These are phyloP conservation scores for Nasturtium officinale DNA, from an alignment of 345 rosid genomes.

Conservation along the genomic window DNA sequence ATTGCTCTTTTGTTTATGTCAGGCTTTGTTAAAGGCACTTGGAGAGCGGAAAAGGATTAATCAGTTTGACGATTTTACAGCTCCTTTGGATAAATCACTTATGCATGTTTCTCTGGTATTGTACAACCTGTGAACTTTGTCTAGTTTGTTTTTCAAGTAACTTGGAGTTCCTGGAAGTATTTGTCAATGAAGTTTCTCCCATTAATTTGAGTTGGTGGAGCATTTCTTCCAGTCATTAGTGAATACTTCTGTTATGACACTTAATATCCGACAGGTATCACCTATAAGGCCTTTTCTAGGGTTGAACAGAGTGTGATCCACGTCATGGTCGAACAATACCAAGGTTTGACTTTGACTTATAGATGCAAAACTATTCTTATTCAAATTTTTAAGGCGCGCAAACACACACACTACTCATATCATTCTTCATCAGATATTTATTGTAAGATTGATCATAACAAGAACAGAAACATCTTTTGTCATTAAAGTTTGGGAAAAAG, in stretches of 20 bases:
- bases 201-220: conserved; percentile 87
- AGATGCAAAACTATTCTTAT: not conserved
- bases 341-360: conserved; percentile 51
- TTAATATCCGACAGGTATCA: conserved; percentile 89
- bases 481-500: too few relatives aligned
- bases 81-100: conserved; percentile 92
- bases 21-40: conserved; percentile 87
- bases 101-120: conserved; percentile 84
- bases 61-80: conserved; percentile 90
- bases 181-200: conserved; percentile 6
- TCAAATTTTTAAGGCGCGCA: not conserved
- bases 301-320: conserved; percentile 82
- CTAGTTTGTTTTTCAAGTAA: not conserved
- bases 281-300: conserved; percentile 96
- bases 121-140: not conserved
- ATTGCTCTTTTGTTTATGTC: conserved; percentile 10
- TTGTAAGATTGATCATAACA: too few relatives aligned
- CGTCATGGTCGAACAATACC: conserved; percentile 83
- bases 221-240: conserved; percentile 92
- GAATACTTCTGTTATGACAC: conserved; percentile 95
- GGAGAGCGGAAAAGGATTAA: conserved; percentile 91
- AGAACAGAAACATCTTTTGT: too few relatives aligned
- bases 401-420: too few relatives aligned
- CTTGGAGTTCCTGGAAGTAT: not conserved
- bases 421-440: too few relatives aligned